Percentiles rank a stretch among this genome's conserved stretches.
phyloP scores from a whole-genome alignment of 495 filamentous ascomycete genomes.

The Daldinia bambusicola region DNA sequence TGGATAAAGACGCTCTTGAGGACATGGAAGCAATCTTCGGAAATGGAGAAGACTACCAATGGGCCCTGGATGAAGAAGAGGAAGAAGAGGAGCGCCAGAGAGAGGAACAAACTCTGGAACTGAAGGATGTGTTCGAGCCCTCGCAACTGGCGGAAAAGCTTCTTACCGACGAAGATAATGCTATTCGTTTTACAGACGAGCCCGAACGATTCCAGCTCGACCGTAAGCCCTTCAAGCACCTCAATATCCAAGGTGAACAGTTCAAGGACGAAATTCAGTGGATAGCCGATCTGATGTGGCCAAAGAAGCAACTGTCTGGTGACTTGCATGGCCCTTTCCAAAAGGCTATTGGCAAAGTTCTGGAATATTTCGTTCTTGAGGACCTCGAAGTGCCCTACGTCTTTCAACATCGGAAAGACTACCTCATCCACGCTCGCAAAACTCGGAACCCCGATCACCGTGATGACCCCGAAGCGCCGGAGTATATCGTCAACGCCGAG shows the following conservation, averaged over 20 bases:
- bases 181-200: slow-evolving; percentile 84
- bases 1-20: slow-evolving; percentile 90
- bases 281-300: slow-evolving; percentile 88
- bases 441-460: slow-evolving; percentile 66
- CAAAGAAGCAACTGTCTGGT: slow-evolving; percentile 75
- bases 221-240: slow-evolving; percentile 83
- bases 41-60: slow-evolving; percentile 92
- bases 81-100: slow-evolving; percentile 77
- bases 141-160: slow-evolving; percentile 92
- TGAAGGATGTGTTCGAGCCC: slow-evolving; percentile 98
- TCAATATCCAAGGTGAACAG: slow-evolving; percentile 79
- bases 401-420: slow-evolving; percentile 97
- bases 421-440: slow-evolving; percentile 91
- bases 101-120: slow-evolving; percentile 76
- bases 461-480: slow-evolving; percentile 68
- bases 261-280: slow-evolving; percentile 88
- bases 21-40: slow-evolving; percentile 97
- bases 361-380: slow-evolving; percentile 92
- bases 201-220: slow-evolving; percentile 95
- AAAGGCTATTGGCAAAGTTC: slow-evolving; percentile 87
- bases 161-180: slow-evolving; percentile 93
- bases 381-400: slow-evolving; percentile 96
- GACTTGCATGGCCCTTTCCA: slow-evolving; percentile 84
- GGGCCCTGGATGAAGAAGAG: slow-evolving; percentile 87
- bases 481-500: slow-evolving; percentile 80